Evolutionary conservation across 176 grass and related monocot species (phyloP), one percentile per base, ranked within the genome.

Genomic region (Raddia guianensis): DNA sequence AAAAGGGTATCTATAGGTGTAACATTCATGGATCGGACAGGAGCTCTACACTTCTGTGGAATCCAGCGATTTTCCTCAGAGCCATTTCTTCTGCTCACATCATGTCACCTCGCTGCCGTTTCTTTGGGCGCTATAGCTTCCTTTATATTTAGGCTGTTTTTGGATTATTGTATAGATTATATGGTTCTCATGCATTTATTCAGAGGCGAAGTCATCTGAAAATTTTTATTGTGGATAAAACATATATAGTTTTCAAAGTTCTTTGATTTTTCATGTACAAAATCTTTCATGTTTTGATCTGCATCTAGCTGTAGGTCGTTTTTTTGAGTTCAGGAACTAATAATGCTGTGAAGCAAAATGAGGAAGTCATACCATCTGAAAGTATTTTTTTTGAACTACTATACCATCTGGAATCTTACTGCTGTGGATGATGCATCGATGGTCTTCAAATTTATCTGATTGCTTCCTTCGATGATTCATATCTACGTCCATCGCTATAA

Each of bases 191-290:
- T 8, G 6, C 9, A 54, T 46, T 52, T 51, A 8, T 44, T 76
- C 61, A 42, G 54, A 82, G 63, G 55, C 15, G 9, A 34, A 72
- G 82, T 77, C 33, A 46, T 66, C 70, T 82, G 64, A 88, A 85
- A 8, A 44, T 64, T 68, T 27, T 61, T 80, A 2, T 58, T 86
- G 90, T 59, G 5, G 90, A 89, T 48, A 71, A 18, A 32, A 53
- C 20, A 33, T 15, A 43, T 21, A 78, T 82, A 66, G 83, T 90
- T 75, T 92, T 92, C 86, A 92, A 92, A 89, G 79, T 86, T 86
- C 83, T 92, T 83, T 92, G 87, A 84, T 89, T n/a, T 42, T 80
- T 80, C 44, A 18, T 79, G 15, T 13, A 52, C 1, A 70, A 33
- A 20, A 27, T 45, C 6, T 27, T 71, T 59, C 6, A 4, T n/a